Percentiles rank a stretch among this genome's conserved stretches.
Conservation (phyloP, 1,139 yeast species). For the Yamadazyma siamensis region DNA sequence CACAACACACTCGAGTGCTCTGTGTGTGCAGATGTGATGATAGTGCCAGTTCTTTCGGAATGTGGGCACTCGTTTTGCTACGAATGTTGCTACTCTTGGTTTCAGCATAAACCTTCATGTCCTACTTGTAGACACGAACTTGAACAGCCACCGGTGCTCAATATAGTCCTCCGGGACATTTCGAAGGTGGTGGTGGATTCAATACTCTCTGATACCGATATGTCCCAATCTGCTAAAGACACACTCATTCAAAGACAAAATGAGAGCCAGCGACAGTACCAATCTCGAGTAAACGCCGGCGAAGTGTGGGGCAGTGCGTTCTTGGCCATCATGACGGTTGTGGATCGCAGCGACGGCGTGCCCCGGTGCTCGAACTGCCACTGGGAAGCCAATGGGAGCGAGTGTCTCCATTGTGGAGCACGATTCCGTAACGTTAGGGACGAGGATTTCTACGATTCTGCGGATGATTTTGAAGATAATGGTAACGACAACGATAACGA, state of each 20-base stretch:
- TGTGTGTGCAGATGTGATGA: slow-evolving; percentile 45
- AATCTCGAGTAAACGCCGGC: slow-evolving; percentile 32
- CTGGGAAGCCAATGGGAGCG: slow-evolving; percentile 69
- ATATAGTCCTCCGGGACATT: slow-evolving; percentile 40
- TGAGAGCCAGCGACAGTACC: slow-evolving; percentile 29
- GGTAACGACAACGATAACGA: slow-evolving; percentile 24
- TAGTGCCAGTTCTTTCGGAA: slow-evolving; percentile 37
- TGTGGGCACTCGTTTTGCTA: slow-evolving; percentile 49
- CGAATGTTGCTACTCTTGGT: slow-evolving; percentile 51
- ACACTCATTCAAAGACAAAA: slow-evolving; percentile 20
- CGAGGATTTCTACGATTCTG: slow-evolving; percentile 6
- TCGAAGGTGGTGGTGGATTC: slow-evolving; percentile 28
- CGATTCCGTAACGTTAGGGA: slow-evolving; percentile 26
- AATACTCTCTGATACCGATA: slow-evolving; percentile 22
- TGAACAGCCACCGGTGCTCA: slow-evolving; percentile 41
- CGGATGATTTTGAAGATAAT: slow-evolving; percentile 20
- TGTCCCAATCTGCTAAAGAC: slow-evolving; percentile 16
- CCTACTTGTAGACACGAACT: slow-evolving; percentile 53
- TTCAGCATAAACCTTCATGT: slow-evolving; percentile 46
- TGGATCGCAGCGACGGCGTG: slow-evolving; percentile 73
- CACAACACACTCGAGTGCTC: slow-evolving; percentile 33
- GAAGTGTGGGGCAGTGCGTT: slow-evolving; percentile 50
- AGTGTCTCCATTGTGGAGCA: slow-evolving; percentile 55
- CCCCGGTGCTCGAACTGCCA: slow-evolving; percentile 77
- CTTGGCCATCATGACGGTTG: slow-evolving; percentile 45